Evolutionary conservation across 2,329 filamentous ascomycete genomes (phyloP), one percentile per base, ranked within the genome.

Genomic region (Xylariaceae sp.): DNA sequence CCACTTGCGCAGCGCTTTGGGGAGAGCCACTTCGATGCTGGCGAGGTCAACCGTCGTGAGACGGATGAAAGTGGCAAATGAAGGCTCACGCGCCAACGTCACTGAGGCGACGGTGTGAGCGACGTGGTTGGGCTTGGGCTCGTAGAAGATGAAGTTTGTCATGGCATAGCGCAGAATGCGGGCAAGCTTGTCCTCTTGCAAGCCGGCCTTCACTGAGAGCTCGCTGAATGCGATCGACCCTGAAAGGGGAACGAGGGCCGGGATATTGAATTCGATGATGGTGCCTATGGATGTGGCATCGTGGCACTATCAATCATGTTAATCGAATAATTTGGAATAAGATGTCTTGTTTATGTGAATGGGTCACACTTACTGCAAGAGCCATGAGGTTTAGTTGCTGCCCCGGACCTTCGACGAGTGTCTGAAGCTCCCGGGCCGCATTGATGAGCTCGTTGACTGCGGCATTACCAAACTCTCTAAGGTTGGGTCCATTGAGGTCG

Each of bases 161-260:
- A 51, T 51, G 17, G 57, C 52, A 30, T 58, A 58, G 18, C 57
- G 57, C n/a, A 58, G 37, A 11, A 59, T 37, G n/a, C 57, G 57
- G 18, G 57, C 39, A 1, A 55, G 48, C 8, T 51, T 51, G 13
- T 52, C 49, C 13, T 59, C 57, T 8, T 18, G 30, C 23, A 59
- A 34, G 4, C 48, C 47, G 7, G 51, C 30, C n/a, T 39, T 45
- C 9, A 2, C 15, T 1, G 57, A 23, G 37, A 59, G 53, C 15
- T 51, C 47, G n/a, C 23, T 9, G 3, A 58, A 17, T n/a, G 57
- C 23, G 35, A 58, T 58, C 4, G 47, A 30, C 4, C 45, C 48
- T 18, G 30, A 37, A 1, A 58, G 7, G 5, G 57, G 57, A 3
- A 58, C 52, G 15, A 39, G 48, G 8, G 41, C 35, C 1, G 57